phyloP scores from a whole-genome alignment of 169 alveolate species.

The Cryptosporidium canis region DNA sequence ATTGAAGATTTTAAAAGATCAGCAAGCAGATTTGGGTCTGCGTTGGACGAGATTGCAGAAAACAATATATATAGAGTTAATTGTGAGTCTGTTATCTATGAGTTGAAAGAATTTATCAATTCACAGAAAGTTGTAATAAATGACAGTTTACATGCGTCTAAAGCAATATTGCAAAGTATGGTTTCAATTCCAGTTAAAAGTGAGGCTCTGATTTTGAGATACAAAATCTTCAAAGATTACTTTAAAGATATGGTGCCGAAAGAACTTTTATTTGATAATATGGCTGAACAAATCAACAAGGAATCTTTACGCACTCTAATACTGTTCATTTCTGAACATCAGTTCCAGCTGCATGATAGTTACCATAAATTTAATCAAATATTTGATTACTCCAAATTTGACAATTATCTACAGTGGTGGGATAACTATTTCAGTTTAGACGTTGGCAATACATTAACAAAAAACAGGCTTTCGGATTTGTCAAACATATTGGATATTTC shows the following conservation, averaged over 20 bases:
- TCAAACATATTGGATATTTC: neutral
- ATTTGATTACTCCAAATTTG: neutral
- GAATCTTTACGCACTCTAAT: neutral
- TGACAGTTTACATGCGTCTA: neutral
- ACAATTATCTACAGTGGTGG: neutral
- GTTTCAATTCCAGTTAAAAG: neutral
- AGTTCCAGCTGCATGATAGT: neutral
- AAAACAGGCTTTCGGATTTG: neutral
- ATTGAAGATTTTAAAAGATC: neutral
- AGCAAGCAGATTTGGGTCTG: neutral
- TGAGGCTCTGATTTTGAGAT: neutral
- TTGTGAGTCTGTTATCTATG: neutral
- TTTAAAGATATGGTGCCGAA: neutral
- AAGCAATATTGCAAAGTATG: neutral
- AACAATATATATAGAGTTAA: neutral
- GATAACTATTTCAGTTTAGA: neutral
- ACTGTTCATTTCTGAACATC: neutral
- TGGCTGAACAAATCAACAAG: neutral
- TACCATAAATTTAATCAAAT: neutral
- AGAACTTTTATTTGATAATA: neutral
- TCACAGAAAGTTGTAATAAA: neutral
- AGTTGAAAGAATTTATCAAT: neutral
- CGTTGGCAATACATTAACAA: neutral
- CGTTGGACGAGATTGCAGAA: neutral
- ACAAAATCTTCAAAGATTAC: neutral